phyloP scores from a whole-genome alignment of 148 eudicot species.

The Chenopodium berlandieri region DNA sequence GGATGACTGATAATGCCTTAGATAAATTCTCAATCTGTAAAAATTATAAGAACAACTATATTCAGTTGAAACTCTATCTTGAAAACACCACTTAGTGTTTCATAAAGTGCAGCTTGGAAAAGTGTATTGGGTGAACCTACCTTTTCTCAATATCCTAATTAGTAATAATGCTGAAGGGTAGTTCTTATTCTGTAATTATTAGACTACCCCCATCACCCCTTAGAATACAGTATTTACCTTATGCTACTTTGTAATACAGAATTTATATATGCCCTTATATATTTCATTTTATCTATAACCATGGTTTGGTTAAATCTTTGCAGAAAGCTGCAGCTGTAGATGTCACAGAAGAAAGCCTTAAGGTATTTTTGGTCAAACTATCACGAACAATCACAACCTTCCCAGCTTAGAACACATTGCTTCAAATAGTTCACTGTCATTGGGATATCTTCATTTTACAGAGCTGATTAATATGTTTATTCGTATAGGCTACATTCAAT shows the following conservation, averaged over 20 bases:
- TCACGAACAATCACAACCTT: background rate
- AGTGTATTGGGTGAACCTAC: background rate
- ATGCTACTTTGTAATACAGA: background rate
- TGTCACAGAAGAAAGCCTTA: slow-evolving; percentile 67
- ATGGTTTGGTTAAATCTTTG: slow-evolving; percentile 24
- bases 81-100: background rate
- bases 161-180: background rate
- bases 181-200: background rate
- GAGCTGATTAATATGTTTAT: slow-evolving; percentile 18
- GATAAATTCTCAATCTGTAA: background rate
- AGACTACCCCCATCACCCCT: background rate
- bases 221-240: background rate
- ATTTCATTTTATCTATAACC: background rate
- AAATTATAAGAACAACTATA: background rate
- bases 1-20: background rate
- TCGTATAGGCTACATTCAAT: slow-evolving; percentile 63
- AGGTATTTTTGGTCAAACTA: slow-evolving; percentile 44
- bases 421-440: background rate
- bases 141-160: background rate
- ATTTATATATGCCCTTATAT: background rate
- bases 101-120: background rate
- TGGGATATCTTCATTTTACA: background rate
- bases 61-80: background rate
- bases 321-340: slow-evolving; percentile 84
- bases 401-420: background rate